Evolutionary conservation across 306 rosid genomes (phyloP).

Genomic region (Pterocarpus macrocarpus): DNA sequence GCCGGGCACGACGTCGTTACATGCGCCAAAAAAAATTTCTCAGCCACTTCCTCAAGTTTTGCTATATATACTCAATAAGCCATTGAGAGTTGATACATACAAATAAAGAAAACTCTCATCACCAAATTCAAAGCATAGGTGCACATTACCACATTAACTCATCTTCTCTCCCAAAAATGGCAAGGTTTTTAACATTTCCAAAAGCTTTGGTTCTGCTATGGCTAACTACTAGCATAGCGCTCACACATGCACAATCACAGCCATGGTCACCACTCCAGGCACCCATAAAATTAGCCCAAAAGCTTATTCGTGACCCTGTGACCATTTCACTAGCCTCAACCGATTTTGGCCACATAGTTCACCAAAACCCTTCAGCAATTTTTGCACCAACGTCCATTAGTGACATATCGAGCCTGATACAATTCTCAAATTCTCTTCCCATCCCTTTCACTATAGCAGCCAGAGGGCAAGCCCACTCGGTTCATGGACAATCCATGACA

Average conservation of each 20-base stretch:
- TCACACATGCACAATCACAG: background rate
- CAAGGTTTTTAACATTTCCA: background rate
- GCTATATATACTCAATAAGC: slow-evolving; percentile 34
- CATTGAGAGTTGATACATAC: background rate
- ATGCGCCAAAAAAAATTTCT: background rate
- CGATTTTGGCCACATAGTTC: slow-evolving; percentile 73
- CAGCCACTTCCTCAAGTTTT: background rate
- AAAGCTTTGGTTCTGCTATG: slow-evolving; percentile 23
- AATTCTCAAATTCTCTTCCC: slow-evolving; percentile 48
- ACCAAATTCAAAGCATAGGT: slow-evolving; percentile 30
- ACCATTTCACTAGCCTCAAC: slow-evolving; percentile 59
- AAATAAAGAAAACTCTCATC: background rate
- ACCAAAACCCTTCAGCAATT: slow-evolving; percentile 54
- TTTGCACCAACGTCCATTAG: slow-evolving; percentile 56
- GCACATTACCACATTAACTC: slow-evolving; percentile 8
- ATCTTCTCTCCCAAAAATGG: slow-evolving; percentile 11
- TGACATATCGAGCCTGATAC: slow-evolving; percentile 59
- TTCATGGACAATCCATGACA: slow-evolving; percentile 80
- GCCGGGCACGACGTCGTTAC: slow-evolving; percentile 15
- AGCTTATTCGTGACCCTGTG: slow-evolving; percentile 57
- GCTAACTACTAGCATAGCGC: no score
- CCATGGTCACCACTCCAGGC: slow-evolving; percentile 49
- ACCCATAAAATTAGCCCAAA: slow-evolving; percentile 42
- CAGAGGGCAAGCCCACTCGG: slow-evolving; percentile 83
- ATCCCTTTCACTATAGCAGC: slow-evolving; percentile 68